Percentiles rank a stretch among this genome's conserved stretches.
phyloP scores from a whole-genome alignment of 129 eudicot genomes.

The Oenanthe sinensis region DNA sequence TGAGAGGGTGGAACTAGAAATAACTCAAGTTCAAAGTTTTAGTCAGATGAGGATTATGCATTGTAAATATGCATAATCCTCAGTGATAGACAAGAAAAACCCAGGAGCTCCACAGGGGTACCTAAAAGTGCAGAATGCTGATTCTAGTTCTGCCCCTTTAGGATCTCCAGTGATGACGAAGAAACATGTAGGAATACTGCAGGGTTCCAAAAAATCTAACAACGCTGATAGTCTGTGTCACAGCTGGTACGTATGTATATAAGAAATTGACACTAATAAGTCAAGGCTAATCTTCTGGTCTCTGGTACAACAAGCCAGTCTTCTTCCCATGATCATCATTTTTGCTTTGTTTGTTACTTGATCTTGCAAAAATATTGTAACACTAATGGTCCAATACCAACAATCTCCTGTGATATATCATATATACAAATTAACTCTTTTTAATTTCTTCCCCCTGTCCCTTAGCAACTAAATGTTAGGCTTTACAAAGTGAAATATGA shows the following conservation, averaged over 20 bases:
- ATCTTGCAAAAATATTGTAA: not conserved
- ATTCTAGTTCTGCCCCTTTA: constrained; percentile 6
- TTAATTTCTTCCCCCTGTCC: too few species aligned
- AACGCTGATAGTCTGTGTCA: too few species aligned
- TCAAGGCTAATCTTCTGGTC: constrained; percentile 65
- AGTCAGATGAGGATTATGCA: too few species aligned
- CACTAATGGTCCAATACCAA: not conserved
- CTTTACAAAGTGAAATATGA: too few species aligned
- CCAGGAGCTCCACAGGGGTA: constrained; percentile 21
- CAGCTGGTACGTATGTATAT: too few species aligned
- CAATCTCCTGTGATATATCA: not conserved
- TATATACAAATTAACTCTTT: not conserved
- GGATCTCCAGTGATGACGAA: not conserved
- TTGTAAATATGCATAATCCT: too few species aligned
- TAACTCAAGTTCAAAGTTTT: too few species aligned
- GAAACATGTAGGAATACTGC: not conserved
- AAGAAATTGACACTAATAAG: too few species aligned
- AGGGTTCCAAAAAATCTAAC: not conserved
- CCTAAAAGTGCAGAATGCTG: constrained; percentile 29
- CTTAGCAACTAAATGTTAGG: too few species aligned
- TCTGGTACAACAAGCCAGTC: constrained; percentile 65
- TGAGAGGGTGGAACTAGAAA: too few species aligned
- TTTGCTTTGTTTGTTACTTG: not conserved
- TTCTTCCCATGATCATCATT: constrained; percentile 56
- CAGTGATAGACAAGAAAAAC: constrained; percentile 16